A percentile compares a stretch with the other conserved stretches of the same genome.
Evolutionary conservation across 768 basidiomycete species (phyloP).

Genomic region (Fistulinella prunicolor): DNA sequence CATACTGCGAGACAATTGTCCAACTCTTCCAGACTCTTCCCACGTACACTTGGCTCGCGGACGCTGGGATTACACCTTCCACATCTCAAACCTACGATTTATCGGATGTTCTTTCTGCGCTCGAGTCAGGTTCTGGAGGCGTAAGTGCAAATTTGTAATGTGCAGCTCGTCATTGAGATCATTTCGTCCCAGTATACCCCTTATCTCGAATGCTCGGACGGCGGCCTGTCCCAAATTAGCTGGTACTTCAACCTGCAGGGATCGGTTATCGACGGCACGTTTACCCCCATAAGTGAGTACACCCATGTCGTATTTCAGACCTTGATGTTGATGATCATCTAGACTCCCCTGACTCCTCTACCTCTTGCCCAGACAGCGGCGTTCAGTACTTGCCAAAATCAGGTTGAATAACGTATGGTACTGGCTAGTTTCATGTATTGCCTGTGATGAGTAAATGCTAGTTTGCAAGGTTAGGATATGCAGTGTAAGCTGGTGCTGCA

Average conservation of each 20-base stretch:
- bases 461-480: too few species aligned
- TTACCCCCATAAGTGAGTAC: constrained; percentile 55
- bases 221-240: constrained; percentile 42
- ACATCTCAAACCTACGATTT: constrained; percentile 55
- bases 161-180: background rate
- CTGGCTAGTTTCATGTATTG: background rate
- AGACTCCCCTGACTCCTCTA: constrained; percentile 51
- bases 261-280: constrained; percentile 63
- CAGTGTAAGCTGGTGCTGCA: too few species aligned
- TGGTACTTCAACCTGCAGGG: constrained; percentile 68
- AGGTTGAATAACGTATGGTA: constrained; percentile 3
- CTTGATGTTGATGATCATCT: constrained; percentile 1
- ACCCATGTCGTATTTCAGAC: background rate
- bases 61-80: constrained; percentile 75
- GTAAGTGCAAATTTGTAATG: constrained; percentile 9
- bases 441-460: background rate
- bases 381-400: constrained; percentile 61
- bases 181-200: constrained; percentile 43
- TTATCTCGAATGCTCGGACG: constrained; percentile 41
- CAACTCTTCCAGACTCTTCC: constrained; percentile 63
- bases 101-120: constrained; percentile 48
- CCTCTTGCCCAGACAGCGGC: constrained; percentile 50
- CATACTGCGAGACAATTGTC: constrained; percentile 60
- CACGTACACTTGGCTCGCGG: constrained; percentile 67
- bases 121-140: constrained; percentile 54